These are phyloP conservation scores for Kluyveromyces nonfermentans DNA, from an alignment of 805 yeast species.

Conservation along the genomic window DNA sequence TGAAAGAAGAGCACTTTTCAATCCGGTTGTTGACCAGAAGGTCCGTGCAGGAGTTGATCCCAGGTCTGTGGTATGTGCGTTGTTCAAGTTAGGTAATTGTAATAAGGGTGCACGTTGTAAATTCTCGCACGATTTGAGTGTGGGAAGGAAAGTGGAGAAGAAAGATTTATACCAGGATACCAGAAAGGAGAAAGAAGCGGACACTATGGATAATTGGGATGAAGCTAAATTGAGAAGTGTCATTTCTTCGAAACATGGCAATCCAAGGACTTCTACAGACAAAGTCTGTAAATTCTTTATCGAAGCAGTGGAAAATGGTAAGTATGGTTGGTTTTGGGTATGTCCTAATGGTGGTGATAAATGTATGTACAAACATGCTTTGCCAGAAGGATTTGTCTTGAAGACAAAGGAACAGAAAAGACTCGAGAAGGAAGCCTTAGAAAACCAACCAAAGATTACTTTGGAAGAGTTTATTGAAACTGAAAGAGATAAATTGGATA, in stretches of 20 bases:
- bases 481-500: conserved; percentile 79
- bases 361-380: conserved; percentile 90
- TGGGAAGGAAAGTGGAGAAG: conserved; percentile 84
- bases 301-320: conserved; percentile 94
- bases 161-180: conserved; percentile 89
- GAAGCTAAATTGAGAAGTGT: conserved; percentile 88
- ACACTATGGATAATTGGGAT: conserved; percentile 96
- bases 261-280: conserved; percentile 88
- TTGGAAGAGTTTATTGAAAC: conserved; percentile 93
- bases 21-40: conserved; percentile 63
- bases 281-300: conserved; percentile 89
- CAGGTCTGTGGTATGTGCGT: conserved; percentile 81
- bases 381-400: conserved; percentile 94
- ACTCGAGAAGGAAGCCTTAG: conserved; percentile 76
- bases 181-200: conserved; percentile 57
- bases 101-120: conserved; percentile 77
- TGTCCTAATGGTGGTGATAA: conserved; percentile 92
- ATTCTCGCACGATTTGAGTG: conserved; percentile 78
- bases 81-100: conserved; percentile 81
- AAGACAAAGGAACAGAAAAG: conserved; percentile 95
- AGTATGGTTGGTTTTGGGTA: conserved; percentile 98
- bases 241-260: conserved; percentile 86
- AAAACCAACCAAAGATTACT: conserved; percentile 79
- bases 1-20: conserved; percentile 75
- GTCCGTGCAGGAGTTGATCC: conserved; percentile 98